These are phyloP conservation scores for Starmerella scarabaei DNA, from an alignment of 805 yeast species.

Conservation along the genomic window DNA sequence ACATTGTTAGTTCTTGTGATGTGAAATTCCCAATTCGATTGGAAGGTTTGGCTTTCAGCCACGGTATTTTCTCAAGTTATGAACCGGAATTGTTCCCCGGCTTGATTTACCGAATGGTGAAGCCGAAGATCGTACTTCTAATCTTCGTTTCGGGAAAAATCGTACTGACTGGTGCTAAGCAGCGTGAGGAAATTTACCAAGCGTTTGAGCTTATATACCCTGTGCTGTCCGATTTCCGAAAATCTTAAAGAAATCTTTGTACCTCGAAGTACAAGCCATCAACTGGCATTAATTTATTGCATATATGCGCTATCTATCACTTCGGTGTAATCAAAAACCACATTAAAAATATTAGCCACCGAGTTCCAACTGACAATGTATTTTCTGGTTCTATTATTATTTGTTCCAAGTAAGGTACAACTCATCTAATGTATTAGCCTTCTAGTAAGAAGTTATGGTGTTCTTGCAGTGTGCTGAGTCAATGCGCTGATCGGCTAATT, in stretches of 20 bases:
- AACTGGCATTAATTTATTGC: constrained; percentile 8
- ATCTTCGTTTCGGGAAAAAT: constrained; percentile 96
- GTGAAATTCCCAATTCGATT: constrained; percentile 94
- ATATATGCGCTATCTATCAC: neutral
- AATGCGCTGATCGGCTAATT: too few relatives aligned
- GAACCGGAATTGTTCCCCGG: constrained; percentile 99
- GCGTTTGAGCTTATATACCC: constrained; percentile 98
- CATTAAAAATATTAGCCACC: too few relatives aligned
- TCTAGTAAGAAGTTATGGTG: too few relatives aligned
- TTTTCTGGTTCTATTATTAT: too few relatives aligned
- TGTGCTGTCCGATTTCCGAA: constrained; percentile 93
- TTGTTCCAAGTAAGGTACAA: too few relatives aligned
- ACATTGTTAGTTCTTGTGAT: constrained; percentile 97
- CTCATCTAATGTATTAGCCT: too few relatives aligned
- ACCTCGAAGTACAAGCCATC: neutral
- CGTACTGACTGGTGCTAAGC: constrained; percentile 96
- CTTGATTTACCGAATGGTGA: constrained; percentile 96
- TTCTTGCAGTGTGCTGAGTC: too few relatives aligned
- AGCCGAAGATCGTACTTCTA: constrained; percentile 90
- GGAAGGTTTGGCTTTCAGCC: constrained; percentile 94
- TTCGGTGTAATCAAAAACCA: too few relatives aligned
- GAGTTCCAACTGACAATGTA: too few relatives aligned
- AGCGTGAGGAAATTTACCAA: constrained; percentile 94
- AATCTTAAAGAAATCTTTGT: constrained; percentile 33
- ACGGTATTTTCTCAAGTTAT: constrained; percentile 96